Conservation (phyloP, 495 filamentous ascomycete species). For the Penicillium simplicissimum region DNA sequence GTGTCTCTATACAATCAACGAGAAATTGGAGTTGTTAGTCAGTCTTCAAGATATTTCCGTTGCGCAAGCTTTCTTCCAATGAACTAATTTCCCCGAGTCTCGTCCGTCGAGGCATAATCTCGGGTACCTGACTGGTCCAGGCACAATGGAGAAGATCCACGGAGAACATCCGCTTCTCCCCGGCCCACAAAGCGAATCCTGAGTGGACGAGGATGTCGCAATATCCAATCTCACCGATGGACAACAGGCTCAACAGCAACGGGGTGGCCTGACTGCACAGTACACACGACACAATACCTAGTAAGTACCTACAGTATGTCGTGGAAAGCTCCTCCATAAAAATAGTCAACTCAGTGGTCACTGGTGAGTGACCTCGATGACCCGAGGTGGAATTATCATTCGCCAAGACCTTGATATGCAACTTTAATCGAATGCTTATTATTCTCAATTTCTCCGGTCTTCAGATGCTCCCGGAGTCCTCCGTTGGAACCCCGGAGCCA, state of each 20-base stretch:
- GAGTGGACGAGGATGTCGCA: conserved; percentile 16
- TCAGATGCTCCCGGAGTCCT: neutral
- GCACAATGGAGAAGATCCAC: neutral
- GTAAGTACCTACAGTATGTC: neutral
- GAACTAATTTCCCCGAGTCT: neutral
- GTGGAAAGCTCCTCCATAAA: neutral
- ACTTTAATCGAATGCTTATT: conserved; percentile 4
- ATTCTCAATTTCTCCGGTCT: neutral
- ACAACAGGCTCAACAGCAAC: neutral
- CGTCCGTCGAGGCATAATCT: neutral
- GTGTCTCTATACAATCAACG: neutral
- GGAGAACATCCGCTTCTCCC: neutral
- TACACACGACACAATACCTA: neutral
- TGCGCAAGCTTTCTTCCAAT: neutral
- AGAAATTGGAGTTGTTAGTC: neutral
- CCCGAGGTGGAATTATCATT: neutral
- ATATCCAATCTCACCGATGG: conserved; percentile 1
- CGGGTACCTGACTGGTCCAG: conserved; percentile 8
- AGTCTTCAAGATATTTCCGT: neutral
- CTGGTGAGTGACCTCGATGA: neutral
- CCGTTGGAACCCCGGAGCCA: conserved; percentile 3
- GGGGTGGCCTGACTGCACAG: too few relatives aligned
- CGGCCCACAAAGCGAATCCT: conserved; percentile 1
- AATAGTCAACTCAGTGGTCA: neutral
- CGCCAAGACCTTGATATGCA: conserved; percentile 3